phyloP scores from a whole-genome alignment of 768 basidiomycete genomes.

The Amanita pallidorosea region DNA sequence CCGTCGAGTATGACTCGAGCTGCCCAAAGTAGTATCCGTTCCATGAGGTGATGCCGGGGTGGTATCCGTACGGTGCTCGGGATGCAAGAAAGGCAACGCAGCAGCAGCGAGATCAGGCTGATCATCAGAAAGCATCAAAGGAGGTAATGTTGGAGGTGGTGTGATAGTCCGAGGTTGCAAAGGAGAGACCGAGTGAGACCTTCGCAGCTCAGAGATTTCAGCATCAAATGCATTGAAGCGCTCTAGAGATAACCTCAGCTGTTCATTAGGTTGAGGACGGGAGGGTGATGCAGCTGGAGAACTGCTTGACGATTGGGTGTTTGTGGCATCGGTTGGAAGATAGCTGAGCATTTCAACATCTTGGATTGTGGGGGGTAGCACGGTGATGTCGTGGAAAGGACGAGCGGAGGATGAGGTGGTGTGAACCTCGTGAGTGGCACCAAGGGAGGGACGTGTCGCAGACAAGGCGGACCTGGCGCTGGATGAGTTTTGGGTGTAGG shows the following conservation, averaged over 20 bases:
- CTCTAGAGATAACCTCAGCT: slow-evolving; percentile 33
- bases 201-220: slow-evolving; percentile 38
- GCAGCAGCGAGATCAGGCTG: slow-evolving; percentile 11
- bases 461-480: neutral
- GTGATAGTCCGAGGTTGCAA: slow-evolving; percentile 14
- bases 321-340: slow-evolving; percentile 2
- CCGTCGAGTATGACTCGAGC: neutral
- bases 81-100: slow-evolving; percentile 14
- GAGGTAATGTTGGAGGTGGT: slow-evolving; percentile 24
- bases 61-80: slow-evolving; percentile 12
- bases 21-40: neutral
- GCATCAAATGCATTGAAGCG: slow-evolving; percentile 45
- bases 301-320: slow-evolving; percentile 3
- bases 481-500: neutral
- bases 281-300: slow-evolving; percentile 6
- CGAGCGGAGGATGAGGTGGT: slow-evolving; percentile 9
- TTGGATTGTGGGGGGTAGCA: slow-evolving; percentile 31
- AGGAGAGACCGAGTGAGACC: slow-evolving; percentile 20
- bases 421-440: slow-evolving; percentile 12
- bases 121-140: slow-evolving; percentile 18
- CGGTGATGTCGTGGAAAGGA: slow-evolving; percentile 20
- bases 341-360: slow-evolving; percentile 44
- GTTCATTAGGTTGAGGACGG: slow-evolving; percentile 17
- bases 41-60: slow-evolving; percentile 12
- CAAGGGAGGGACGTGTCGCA: slow-evolving; percentile 6